A percentile compares a stretch with the other conserved stretches of the same genome.
These are phyloP conservation scores for Flaveria brownii DNA, from an alignment of 129 eudicot genomes.

Conservation along the genomic window DNA sequence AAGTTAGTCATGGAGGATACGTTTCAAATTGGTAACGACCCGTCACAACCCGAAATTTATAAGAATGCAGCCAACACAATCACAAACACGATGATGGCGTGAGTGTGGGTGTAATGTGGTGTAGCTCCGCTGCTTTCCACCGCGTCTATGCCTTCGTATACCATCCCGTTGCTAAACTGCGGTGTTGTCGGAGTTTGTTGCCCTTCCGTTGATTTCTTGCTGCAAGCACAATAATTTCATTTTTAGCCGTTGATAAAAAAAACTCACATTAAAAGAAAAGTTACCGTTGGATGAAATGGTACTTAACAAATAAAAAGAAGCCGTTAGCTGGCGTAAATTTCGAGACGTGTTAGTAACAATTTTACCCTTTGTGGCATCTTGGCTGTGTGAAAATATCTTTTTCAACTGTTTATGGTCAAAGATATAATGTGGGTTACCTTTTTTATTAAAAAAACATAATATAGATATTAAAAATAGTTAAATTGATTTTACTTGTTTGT, in stretches of 20 bases:
- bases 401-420: background rate
- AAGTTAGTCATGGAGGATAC: background rate
- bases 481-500: no score
- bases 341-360: background rate
- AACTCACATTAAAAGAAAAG: background rate
- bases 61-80: constrained; percentile 28
- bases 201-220: constrained; percentile 59
- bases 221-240: constrained; percentile 26
- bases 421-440: background rate
- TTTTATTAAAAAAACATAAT: no score
- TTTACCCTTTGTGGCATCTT: background rate
- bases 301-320: background rate
- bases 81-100: constrained; percentile 29
- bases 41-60: constrained; percentile 10
- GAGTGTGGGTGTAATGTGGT: constrained; percentile 23
- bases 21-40: background rate
- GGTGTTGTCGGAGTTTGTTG: constrained; percentile 20
- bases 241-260: background rate
- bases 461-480: no score
- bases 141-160: constrained; percentile 75
- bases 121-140: constrained; percentile 37
- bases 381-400: background rate
- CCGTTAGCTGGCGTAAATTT: constrained; percentile 14
- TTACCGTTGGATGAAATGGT: constrained; percentile 19
- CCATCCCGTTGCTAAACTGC: constrained; percentile 39